Evolutionary conservation across 2,329 filamentous ascomycete species (phyloP).

Genomic region (Aspergillus latus): DNA sequence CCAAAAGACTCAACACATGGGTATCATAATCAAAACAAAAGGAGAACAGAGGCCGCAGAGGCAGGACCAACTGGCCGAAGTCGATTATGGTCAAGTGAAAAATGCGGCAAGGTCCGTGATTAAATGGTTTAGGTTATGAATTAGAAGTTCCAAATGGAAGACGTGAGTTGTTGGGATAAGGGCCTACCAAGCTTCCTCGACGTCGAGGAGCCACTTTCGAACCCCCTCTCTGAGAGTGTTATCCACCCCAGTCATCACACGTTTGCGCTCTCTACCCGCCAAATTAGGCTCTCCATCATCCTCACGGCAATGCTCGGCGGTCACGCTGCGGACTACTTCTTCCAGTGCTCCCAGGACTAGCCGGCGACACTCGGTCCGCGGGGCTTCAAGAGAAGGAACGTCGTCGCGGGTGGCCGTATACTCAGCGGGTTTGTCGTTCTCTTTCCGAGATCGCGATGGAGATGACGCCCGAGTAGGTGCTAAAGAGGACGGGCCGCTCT

Average conservation of each 20-base stretch:
- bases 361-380: slow-evolving; percentile 53
- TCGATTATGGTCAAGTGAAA: background rate
- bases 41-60: slow-evolving; percentile 3
- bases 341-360: slow-evolving; percentile 58
- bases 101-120: background rate
- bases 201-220: slow-evolving; percentile 55
- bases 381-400: slow-evolving; percentile 44
- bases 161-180: background rate
- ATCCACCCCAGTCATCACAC: slow-evolving; percentile 39
- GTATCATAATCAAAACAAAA: slow-evolving; percentile 25
- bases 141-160: background rate
- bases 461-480: slow-evolving; percentile 44
- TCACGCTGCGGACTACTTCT: slow-evolving; percentile 57
- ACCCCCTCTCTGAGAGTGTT: slow-evolving; percentile 59
- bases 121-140: background rate
- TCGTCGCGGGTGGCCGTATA: slow-evolving; percentile 27
- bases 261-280: slow-evolving; percentile 36
- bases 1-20: slow-evolving; percentile 24
- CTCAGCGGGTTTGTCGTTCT: slow-evolving; percentile 30
- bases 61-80: background rate
- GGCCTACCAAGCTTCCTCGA: slow-evolving; percentile 45
- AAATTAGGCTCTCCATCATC: slow-evolving; percentile 35
- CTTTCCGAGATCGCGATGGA: slow-evolving; percentile 37
- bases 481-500: slow-evolving; percentile 44
- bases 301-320: slow-evolving; percentile 47